Base-by-base conservation (phyloP, 2,329 filamentous ascomycete genomes). In the Colletotrichum sp. region DNA sequence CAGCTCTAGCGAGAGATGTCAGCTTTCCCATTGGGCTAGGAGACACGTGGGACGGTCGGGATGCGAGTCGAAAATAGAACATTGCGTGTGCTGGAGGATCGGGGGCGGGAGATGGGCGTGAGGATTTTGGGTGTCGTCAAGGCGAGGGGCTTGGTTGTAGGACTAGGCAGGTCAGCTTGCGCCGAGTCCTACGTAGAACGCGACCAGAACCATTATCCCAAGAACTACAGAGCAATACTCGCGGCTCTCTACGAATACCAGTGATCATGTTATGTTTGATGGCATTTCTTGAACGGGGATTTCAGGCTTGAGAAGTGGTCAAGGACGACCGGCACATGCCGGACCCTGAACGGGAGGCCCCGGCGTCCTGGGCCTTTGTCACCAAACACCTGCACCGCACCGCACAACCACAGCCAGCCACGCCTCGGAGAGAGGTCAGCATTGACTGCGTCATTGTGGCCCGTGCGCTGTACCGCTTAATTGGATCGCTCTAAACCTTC, bases 301-400 rank as follows among this genome's bases (percentile, higher is more conserved):
- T 24, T 28, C 36, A 39, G 36, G 22, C 9, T 0, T 32, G 12
- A 0, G n/a, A 26, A 18, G 26, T 18, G 30, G 59, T n/a, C 30
- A 0, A n/a, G 15, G 62, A 28, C 62, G 32, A n/a, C 68, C 62
- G 72, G 72, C 63, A 67, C 36, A 30, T 75, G 69, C 72, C 72
- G 72, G 57, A 55, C 64, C 34, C 71, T 63, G 18, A 39, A 59
- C 69, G 72, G 72, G 69, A 72, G 62, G 24, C 55, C 55, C 72
- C 72, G 62, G 60, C 36, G 48, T 52, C 6, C 72, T 75, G 63
- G 68, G 62, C 62, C 30, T 72, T n/a, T 71, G 36, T 71, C 52
- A 72, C 68, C 24, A 48, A 48, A 48, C 44, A 48, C 44, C 10
- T 48, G 44, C 44, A 67, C 22, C 22, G 55, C 4, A 22, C 24